phyloP scores from a whole-genome alignment of 768 basidiomycete species.

The Russula ochroleuca region DNA sequence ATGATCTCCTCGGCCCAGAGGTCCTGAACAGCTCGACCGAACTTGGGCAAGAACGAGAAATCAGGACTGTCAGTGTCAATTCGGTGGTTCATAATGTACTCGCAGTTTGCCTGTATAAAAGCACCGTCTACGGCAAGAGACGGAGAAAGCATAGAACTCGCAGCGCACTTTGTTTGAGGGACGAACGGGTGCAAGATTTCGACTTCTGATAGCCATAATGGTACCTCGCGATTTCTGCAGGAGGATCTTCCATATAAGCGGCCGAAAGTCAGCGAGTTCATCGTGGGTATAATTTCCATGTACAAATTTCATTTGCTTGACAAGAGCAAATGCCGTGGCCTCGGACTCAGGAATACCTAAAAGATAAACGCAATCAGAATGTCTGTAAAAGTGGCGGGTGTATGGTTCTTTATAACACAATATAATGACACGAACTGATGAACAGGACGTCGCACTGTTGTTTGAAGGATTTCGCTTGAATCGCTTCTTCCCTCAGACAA shows the following conservation, averaged over 20 bases:
- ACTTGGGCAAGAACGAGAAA: slow-evolving; percentile 26
- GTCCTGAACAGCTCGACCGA: slow-evolving; percentile 1
- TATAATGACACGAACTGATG: slow-evolving; percentile 55
- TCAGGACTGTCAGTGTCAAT: slow-evolving; percentile 26
- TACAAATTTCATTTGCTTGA: slow-evolving; percentile 1
- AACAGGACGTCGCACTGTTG: slow-evolving; percentile 87
- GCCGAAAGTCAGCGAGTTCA: not conserved
- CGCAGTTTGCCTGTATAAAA: not conserved
- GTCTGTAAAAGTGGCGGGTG: not conserved
- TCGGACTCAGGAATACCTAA: slow-evolving; percentile 15
- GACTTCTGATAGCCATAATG: not conserved
- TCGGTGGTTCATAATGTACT: not conserved
- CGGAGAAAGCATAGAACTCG: not conserved
- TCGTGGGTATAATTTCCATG: slow-evolving; percentile 43
- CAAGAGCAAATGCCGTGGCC: not conserved
- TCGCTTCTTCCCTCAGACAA: slow-evolving; percentile 64
- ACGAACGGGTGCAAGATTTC: no score
- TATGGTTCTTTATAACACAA: no score
- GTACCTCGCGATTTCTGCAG: not conserved
- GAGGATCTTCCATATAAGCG: slow-evolving; percentile 7
- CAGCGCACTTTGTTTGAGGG: slow-evolving; percentile 1
- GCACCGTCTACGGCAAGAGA: not conserved
- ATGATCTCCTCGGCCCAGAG: slow-evolving; percentile 40
- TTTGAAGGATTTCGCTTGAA: slow-evolving; percentile 47
- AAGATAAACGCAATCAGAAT: no score